Base-by-base conservation (phyloP, 805 yeast species). In the Metschnikowia sp. region DNA sequence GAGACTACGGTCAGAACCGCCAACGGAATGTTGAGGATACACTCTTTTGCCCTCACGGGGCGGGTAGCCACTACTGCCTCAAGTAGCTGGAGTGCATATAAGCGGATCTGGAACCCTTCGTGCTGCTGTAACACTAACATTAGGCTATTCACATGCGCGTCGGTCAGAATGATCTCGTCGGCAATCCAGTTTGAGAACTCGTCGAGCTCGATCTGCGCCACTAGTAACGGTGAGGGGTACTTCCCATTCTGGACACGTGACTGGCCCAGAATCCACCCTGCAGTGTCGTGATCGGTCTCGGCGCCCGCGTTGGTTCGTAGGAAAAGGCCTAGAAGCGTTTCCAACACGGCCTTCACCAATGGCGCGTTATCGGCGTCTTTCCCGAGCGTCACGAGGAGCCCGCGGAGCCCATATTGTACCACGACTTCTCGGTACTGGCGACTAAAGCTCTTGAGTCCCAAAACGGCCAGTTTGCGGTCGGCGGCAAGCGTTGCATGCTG, bases 181-280 rank as follows among this genome's bases (percentile, higher is more conserved):
- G 98, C 89, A 31, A 94, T 87, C 96, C 97, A 91, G 47, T 91
- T 68, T 0, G 97, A 87, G 54, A 94, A 87, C 59, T 89, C 96
- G 62, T 91, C 98, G 10, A 82, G 79, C 4, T 72, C 66, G 3
- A 75, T 76, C 37, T 78, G 78, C 42, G 77, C 81, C 64, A 78
- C 67, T 28, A 82, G 69, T 15, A 83, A 67, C 3, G 94, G 94
- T 2, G 90, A 82, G 0, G 91, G 88, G 54, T 86, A 86, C 58
- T 84, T 84, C 10, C 92, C 92, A 66, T 84, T 84, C 59, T 83
- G 85, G 19, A 78, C 57, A 52, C 95, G 74, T 18, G 91, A 80
- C 66, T 84, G 87, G 63, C 82, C 84, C 22, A 88, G 81, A 51
- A 86, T 81, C 87, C 88, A 82, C 30, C 78, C 81, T 56, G 87